Percentiles rank a stretch among this genome's conserved stretches.
Evolutionary conservation across 2,329 filamentous ascomycete species (phyloP).

Genomic region (Dactylellina leptospora): DNA sequence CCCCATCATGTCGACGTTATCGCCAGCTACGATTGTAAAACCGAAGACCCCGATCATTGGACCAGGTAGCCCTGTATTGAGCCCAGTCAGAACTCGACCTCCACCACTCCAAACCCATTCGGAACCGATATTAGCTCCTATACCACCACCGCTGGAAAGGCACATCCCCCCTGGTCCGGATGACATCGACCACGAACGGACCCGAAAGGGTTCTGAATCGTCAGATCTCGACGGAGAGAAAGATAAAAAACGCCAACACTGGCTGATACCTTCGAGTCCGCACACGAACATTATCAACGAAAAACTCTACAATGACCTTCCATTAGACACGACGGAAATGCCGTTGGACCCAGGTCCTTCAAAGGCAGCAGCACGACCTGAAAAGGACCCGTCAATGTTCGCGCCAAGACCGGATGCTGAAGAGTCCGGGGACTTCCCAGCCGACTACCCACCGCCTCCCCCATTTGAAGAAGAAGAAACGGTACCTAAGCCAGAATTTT

Average conservation of each 20-base stretch:
- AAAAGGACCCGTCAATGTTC: constrained; percentile 47
- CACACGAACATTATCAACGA: constrained; percentile 51
- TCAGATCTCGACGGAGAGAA: constrained; percentile 43
- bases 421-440: constrained; percentile 36
- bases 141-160: constrained; percentile 31
- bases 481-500: constrained; percentile 36
- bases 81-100: constrained; percentile 32
- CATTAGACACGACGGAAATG: constrained; percentile 44
- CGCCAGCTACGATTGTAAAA: constrained; percentile 49
- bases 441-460: constrained; percentile 42
- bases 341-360: constrained; percentile 40
- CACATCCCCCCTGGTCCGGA: constrained; percentile 32
- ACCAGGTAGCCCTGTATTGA: constrained; percentile 39
- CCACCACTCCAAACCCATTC: constrained; percentile 44
- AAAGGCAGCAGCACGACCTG: constrained; percentile 28
- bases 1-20: constrained; percentile 50
- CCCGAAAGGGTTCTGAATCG: constrained; percentile 38
- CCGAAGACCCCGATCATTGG: constrained; percentile 31
- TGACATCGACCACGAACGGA: constrained; percentile 17
- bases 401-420: constrained; percentile 46
- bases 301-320: constrained; percentile 45
- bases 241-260: constrained; percentile 51
- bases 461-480: constrained; percentile 50
- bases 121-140: constrained; percentile 23
- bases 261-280: constrained; percentile 41